Evolutionary conservation across 345 rosid genomes (phyloP), one percentile per base, ranked within the genome.

Genomic region (Cardamine resedifolia): DNA sequence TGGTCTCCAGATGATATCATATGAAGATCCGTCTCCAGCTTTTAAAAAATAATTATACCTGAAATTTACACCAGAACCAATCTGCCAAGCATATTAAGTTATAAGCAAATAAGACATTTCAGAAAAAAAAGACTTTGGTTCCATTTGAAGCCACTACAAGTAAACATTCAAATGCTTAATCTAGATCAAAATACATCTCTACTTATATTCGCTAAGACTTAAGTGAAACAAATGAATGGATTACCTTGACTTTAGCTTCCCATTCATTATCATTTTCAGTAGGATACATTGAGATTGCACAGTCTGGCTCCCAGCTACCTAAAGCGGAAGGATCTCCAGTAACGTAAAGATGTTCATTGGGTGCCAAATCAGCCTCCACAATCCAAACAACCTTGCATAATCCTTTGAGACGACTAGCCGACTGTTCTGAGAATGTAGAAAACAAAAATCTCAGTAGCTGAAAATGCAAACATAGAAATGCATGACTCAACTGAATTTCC

Each of bases 251-350:
- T 81, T 88, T 83, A 80, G 88, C 90, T 81, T 70, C 81, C 98
- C 98, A 94, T 64, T 81, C 61, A 70, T 84, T 89, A 56, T 66
- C 65, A 55, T 82, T 80, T 66, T 71, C 80, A 24, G 87, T 77
- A 60, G 87, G 87, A 78, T 76, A 77, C 97, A 94, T 85, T 26
- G 76, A 78, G 65, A 89, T 59, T 23, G 97, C 98, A 77, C 75
- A 78, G 69, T 86, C 85, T 56, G 95, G 89, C 30, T 94, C 83
- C 98, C 98, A 91, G 77, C 87, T 70, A 61, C 98, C 98, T 68
- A 94, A 78, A 64, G 82, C 80, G 33, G 64, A 49, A 66, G 85
- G 91, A 79, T 94, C 97, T 66, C 98, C 98, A 45, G 91, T 79
- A 68, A 94, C 16, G 48, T 81, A 94, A 44, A 91, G 83, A 77